Base-by-base conservation (phyloP, 2,329 filamentous ascomycete genomes). In the Tolypocladium nubicola region DNA sequence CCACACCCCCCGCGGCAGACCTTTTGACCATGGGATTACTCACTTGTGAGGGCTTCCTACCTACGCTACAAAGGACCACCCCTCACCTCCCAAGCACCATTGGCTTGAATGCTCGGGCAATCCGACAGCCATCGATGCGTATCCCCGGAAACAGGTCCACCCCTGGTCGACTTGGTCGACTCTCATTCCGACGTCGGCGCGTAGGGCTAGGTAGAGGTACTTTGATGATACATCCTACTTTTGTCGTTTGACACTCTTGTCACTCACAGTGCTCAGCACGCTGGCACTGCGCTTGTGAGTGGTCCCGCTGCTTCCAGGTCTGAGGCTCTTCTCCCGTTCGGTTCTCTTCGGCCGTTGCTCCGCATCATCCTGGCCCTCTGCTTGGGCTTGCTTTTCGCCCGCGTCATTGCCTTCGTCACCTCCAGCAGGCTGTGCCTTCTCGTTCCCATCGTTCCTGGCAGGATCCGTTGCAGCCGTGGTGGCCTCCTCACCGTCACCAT, bases 211-310 rank as follows among this genome's bases (percentile, higher is more conserved):
- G 61, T 62, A 63, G 55, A 61, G 60, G 61, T 69, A 66, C 64
- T 57, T 64, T 11, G 40, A 45, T 50, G 57, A 55, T 63, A 65
- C 64, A 53, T 56, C 21, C 47, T 61, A 71, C 61, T 82, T 83
- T 63, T 79, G 77, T 59, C 80, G 74, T 68, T 84, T 84, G 4
- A 72, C 65, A 62, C 78, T 82, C 71, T 82, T 83, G 59, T 90
- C 86, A 68, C 87, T 90, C 7, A 75, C 75, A 19, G 78, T 76
- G 69, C 89, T 93, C 56, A 95, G 70, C 38, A 91, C 89, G 69
- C 90, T 95, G 1, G 89, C 89, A 68, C 90, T 94, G 59, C 90
- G 82, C 75, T 95, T 95, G 61, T 88, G 86, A 0, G 72, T 64
- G 10, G 68, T 69, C 47, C 73, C 67, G 60, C 75, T 76, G 60